A percentile compares a stretch with the other conserved stretches of the same genome.
These are phyloP conservation scores for Fusarium acutatum DNA, from an alignment of 2,329 filamentous ascomycete species.

Conservation along the genomic window DNA sequence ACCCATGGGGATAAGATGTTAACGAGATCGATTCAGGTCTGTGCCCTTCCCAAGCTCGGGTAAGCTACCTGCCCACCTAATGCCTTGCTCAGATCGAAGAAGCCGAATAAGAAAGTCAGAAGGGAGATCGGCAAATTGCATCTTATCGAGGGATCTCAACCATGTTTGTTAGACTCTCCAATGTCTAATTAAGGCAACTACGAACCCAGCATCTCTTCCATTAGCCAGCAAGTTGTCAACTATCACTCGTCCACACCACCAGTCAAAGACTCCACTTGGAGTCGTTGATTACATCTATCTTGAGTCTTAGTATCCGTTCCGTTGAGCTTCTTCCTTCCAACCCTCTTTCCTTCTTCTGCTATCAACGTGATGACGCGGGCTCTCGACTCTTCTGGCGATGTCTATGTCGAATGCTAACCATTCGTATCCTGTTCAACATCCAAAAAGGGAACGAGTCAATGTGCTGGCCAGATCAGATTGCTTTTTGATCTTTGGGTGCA, in stretches of 20 bases:
- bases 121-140: conserved; percentile 5
- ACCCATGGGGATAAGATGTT: not conserved
- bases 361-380: not conserved
- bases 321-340: not conserved
- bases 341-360: not conserved
- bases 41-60: not conserved
- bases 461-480: not conserved
- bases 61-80: not conserved
- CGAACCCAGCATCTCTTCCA: not conserved
- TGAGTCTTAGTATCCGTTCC: not conserved
- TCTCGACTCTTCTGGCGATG: not conserved
- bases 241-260: not conserved
- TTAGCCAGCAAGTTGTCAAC: not conserved
- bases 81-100: not conserved
- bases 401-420: not conserved
- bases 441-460: conserved; percentile 1
- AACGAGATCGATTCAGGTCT: not conserved
- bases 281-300: not conserved
- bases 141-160: not conserved
- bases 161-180: not conserved
- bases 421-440: not conserved
- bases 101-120: not conserved
- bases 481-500: not conserved
- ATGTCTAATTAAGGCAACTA: conserved; percentile 6
- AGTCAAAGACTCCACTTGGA: not conserved